phyloP scores from a whole-genome alignment of 2,329 filamentous ascomycete species.

The Cytospora paraplurivora region DNA sequence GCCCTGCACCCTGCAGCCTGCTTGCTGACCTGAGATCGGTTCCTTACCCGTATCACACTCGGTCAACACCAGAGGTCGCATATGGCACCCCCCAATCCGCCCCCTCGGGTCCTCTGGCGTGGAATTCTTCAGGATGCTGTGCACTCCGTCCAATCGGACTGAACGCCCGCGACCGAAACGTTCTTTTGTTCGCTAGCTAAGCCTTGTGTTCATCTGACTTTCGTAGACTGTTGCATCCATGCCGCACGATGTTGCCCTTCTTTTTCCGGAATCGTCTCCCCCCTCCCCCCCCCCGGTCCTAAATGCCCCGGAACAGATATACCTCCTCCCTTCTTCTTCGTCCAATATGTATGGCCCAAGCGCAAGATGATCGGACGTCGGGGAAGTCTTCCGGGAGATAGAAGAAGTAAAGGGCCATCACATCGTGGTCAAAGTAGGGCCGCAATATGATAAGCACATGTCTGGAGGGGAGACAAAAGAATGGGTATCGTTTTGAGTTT shows the following conservation, averaged over 20 bases:
- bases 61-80: conserved; percentile 18
- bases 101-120: conserved; percentile 15
- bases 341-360: not conserved
- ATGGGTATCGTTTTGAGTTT: not conserved
- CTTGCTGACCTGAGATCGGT: conserved; percentile 21
- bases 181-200: conserved; percentile 2
- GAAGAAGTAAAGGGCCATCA: not conserved
- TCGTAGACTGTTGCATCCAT: not conserved
- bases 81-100: conserved; percentile 14
- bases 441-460: not conserved
- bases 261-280: not conserved
- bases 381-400: not conserved
- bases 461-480: not conserved
- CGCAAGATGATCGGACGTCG: not conserved
- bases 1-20: conserved; percentile 11
- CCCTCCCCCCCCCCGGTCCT: too few species aligned
- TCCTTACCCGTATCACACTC: conserved; percentile 22
- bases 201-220: not conserved
- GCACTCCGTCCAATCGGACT: not conserved
- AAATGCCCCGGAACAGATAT: not conserved
- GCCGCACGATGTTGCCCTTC: not conserved
- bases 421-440: not conserved
- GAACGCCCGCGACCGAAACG: not conserved
- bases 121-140: not conserved
- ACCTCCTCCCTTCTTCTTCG: not conserved